Percentiles rank a stretch among this genome's conserved stretches.
Evolutionary conservation across 2,329 filamentous ascomycete species (phyloP).

Genomic region (Pseudogymnoascus destructans): DNA sequence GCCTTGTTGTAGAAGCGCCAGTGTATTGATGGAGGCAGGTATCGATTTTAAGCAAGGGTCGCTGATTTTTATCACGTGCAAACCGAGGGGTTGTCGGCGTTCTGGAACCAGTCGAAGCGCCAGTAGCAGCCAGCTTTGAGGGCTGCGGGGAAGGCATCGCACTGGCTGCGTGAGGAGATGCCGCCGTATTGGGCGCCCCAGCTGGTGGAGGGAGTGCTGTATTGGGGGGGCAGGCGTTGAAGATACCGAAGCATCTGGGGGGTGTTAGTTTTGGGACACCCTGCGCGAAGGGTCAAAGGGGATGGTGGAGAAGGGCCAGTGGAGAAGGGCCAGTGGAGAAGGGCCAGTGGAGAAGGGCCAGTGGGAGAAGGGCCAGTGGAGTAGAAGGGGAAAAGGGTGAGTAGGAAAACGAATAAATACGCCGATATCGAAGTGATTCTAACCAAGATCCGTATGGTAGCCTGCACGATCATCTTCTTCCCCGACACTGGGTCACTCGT

Average conservation of each 20-base stretch:
- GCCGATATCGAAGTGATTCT: conserved; percentile 45
- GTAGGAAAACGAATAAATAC: conserved; percentile 14
- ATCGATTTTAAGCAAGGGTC: background rate
- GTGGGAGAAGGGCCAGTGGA: background rate
- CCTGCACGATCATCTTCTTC: conserved; percentile 52
- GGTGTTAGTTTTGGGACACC: background rate
- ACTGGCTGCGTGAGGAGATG: conserved; percentile 30
- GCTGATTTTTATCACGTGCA: too few species aligned
- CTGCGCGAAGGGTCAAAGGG: background rate
- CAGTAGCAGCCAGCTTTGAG: conserved; percentile 37
- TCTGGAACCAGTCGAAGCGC: conserved; percentile 40
- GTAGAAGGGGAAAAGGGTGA: background rate
- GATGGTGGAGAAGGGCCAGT: background rate
- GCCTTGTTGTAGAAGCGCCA: background rate
- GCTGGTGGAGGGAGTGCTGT: conserved; percentile 29
- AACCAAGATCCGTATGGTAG: conserved; percentile 45
- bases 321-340: too few species aligned
- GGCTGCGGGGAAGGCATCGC: conserved; percentile 31
- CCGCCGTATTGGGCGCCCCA: conserved; percentile 38
- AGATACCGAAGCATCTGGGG: conserved; percentile 37
- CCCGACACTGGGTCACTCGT: conserved; percentile 38
- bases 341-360: background rate
- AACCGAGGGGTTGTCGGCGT: conserved; percentile 35
- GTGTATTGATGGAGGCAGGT: background rate
- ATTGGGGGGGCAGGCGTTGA: conserved; percentile 39